Evolutionary conservation across 1,284 basidiomycete genomes (phyloP).

Genomic region (Bondarzewia mesenterica): DNA sequence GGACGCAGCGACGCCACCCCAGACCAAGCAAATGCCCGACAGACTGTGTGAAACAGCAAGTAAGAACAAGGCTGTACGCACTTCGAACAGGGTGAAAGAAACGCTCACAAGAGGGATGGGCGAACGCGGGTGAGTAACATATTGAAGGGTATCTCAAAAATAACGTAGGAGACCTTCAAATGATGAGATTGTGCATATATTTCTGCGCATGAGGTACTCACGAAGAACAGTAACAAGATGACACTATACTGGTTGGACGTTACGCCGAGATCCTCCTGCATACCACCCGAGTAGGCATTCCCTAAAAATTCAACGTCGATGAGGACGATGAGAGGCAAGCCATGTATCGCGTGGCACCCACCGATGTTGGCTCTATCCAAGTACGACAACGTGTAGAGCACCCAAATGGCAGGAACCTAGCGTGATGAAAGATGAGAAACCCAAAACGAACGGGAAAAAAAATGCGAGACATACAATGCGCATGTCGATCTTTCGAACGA

Average conservation of each 20-base stretch:
- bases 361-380: slow-evolving; percentile 20
- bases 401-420: slow-evolving; percentile 10
- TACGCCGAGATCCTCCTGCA: slow-evolving; percentile 23
- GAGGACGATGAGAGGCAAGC: not conserved
- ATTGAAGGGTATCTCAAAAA: slow-evolving; percentile 1
- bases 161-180: not conserved
- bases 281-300: slow-evolving; percentile 30
- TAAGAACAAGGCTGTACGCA: too few relatives aligned
- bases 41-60: slow-evolving; percentile 7
- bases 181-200: not conserved
- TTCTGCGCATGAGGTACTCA: slow-evolving; percentile 8
- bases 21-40: slow-evolving; percentile 13
- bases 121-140: slow-evolving; percentile 2
- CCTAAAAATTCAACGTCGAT: slow-evolving; percentile 11
- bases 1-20: slow-evolving; percentile 16
- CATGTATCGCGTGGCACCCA: not conserved
- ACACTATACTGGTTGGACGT: slow-evolving; percentile 17
- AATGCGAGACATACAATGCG: slow-evolving; percentile 1
- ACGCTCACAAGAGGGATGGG: slow-evolving; percentile 1
- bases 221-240: slow-evolving; percentile 20
- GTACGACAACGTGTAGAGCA: slow-evolving; percentile 12
- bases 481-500: slow-evolving; percentile 4
- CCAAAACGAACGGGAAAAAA: not conserved
- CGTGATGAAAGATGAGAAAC: not conserved
- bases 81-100: not conserved